Percentiles rank a stretch among this genome's conserved stretches.
Evolutionary conservation across 305 asterid genomes (phyloP).

Genomic region (Withania somnifera): DNA sequence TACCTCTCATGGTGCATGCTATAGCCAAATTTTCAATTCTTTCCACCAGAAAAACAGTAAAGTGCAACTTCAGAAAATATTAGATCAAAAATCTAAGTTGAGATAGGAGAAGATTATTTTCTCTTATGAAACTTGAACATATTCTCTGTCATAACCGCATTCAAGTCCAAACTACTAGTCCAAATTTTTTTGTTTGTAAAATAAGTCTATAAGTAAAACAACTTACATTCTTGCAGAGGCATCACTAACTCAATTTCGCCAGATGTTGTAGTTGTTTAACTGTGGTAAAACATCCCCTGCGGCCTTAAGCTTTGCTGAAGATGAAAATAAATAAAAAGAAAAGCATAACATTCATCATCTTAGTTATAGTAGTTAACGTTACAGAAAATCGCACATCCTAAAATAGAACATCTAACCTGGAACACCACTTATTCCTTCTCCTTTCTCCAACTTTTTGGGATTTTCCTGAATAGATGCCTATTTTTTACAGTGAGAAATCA

Average conservation of each 20-base stretch:
- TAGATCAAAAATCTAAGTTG: background rate
- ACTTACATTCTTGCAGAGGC: constrained; percentile 50
- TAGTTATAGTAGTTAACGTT: background rate
- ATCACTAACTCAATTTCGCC: constrained; percentile 51
- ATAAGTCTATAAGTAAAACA: constrained; percentile 1
- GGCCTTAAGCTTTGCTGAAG: constrained; percentile 51
- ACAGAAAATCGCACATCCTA: constrained; percentile 7
- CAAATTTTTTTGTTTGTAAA: constrained; percentile 4
- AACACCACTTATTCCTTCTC: constrained; percentile 43
- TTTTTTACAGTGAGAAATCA: background rate
- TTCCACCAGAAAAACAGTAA: too few relatives aligned
- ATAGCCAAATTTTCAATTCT: too few relatives aligned
- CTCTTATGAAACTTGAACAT: background rate
- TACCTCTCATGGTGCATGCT: too few relatives aligned
- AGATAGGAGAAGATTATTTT: background rate
- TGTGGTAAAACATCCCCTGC: constrained; percentile 40
- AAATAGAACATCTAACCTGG: constrained; percentile 41
- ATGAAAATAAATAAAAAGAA: background rate
- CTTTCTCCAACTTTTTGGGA: constrained; percentile 28
- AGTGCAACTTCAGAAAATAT: background rate
- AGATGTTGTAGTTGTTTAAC: constrained; percentile 31
- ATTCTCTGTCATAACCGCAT: background rate
- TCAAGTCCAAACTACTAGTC: background rate
- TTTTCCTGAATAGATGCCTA: constrained; percentile 22
- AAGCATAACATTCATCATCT: background rate